These are phyloP conservation scores for Lactarius quietus DNA, from an alignment of 768 basidiomycete species.

Conservation along the genomic window DNA sequence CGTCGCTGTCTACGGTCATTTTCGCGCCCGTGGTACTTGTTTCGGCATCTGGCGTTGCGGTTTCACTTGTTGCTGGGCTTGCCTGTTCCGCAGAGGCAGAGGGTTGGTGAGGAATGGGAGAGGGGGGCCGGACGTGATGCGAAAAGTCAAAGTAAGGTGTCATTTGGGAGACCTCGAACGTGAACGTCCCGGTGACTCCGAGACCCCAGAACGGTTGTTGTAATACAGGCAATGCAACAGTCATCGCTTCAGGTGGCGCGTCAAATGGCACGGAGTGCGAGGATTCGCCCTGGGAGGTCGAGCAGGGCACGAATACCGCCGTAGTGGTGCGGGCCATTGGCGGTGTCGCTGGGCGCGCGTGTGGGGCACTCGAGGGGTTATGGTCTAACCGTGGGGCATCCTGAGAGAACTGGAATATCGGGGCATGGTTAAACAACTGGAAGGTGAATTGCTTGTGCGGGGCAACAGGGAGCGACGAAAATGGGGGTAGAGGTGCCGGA, in stretches of 20 bases:
- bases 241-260: background rate
- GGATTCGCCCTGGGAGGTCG: background rate
- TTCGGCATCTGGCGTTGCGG: background rate
- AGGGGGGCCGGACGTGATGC: background rate
- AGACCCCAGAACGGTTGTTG: background rate
- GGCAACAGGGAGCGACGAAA: background rate
- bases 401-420: background rate
- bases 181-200: background rate
- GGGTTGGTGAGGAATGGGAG: background rate
- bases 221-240: background rate
- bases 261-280: background rate
- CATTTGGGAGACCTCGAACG: background rate
- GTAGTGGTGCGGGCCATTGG: background rate
- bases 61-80: background rate
- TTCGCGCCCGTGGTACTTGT: background rate
- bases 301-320: background rate
- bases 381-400: background rate
- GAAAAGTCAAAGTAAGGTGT: constrained; percentile 7
- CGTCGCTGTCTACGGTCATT: background rate
- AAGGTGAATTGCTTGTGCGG: background rate
- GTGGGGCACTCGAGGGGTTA: background rate
- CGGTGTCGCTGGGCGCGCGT: background rate
- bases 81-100: background rate
- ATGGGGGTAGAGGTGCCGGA: background rate
- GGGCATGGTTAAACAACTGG: background rate